Percentiles rank a stretch among this genome's conserved stretches.
These are phyloP conservation scores for Schizochytrium sp. DNA, from an alignment of 108 stramenopile species.

Conservation along the genomic window DNA sequence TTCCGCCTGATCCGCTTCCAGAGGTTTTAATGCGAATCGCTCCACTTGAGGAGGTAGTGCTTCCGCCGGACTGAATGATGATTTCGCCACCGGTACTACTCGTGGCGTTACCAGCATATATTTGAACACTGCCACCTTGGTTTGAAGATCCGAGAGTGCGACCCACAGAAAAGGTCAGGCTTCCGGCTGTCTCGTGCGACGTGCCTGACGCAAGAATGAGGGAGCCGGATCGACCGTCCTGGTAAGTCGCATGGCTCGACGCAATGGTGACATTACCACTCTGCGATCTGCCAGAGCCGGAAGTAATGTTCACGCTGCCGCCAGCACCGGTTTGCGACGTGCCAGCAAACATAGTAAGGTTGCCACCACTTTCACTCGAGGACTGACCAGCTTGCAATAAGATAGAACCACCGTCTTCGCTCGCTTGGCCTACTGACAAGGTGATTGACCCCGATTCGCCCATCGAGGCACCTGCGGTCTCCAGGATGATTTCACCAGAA, in stretches of 20 bases:
- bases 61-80: background rate
- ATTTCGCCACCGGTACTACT: background rate
- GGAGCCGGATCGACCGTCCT: background rate
- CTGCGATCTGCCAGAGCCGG: background rate
- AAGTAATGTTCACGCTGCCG: background rate
- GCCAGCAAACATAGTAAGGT: slow-evolving; percentile 30
- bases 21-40: background rate
- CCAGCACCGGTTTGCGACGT: background rate
- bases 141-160: background rate
- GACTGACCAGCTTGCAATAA: background rate
- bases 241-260: background rate
- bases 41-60: background rate
- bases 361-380: slow-evolving; percentile 25
- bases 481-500: slow-evolving; percentile 29
- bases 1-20: background rate
- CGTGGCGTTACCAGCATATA: background rate
- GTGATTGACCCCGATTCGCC: background rate
- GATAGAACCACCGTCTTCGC: background rate
- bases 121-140: background rate
- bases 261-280: background rate
- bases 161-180: background rate
- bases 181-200: background rate
- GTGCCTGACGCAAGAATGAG: background rate
- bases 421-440: background rate
- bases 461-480: slow-evolving; percentile 23